Conservation (phyloP, 2,329 filamentous ascomycete genomes). For the Stenocarpella maydis region DNA sequence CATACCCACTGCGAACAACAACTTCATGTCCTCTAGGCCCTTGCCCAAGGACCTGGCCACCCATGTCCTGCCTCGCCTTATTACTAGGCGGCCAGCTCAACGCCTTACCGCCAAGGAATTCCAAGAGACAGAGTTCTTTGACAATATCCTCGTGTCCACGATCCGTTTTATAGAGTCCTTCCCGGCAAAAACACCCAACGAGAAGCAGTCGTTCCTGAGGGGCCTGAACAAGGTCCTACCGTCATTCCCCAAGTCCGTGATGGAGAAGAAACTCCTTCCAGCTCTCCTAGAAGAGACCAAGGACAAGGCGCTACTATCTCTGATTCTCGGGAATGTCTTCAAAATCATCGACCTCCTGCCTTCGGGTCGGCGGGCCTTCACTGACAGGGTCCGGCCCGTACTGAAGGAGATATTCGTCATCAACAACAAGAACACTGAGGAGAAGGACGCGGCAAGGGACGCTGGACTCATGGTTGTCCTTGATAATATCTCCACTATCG, state of each 20-base stretch:
- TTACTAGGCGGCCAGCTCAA: conserved; percentile 87
- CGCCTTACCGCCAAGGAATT: conserved; percentile 90
- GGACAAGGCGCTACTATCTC: conserved; percentile 83
- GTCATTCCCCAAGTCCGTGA: conserved; percentile 90
- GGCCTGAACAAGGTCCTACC: conserved; percentile 86
- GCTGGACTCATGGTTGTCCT: conserved; percentile 91
- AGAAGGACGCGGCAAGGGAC: conserved; percentile 84
- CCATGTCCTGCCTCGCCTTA: conserved; percentile 82
- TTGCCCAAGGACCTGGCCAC: conserved; percentile 80
- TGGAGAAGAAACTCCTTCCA: conserved; percentile 93
- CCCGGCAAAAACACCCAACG: conserved; percentile 88
- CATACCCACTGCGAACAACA: conserved; percentile 81
- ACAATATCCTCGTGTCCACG: conserved; percentile 95
- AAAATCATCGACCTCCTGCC: conserved; percentile 85
- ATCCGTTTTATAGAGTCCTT: conserved; percentile 93
- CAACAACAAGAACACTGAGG: conserved; percentile 65
- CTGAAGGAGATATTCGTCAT: conserved; percentile 84
- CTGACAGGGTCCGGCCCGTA: conserved; percentile 84
- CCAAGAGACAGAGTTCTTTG: conserved; percentile 94
- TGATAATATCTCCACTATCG: conserved; percentile 79
- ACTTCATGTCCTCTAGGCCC: conserved; percentile 81
- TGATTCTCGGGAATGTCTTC: conserved; percentile 92
- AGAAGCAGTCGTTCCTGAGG: conserved; percentile 91
- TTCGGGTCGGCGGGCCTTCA: conserved; percentile 78
- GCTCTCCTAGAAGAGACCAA: conserved; percentile 93